phyloP scores from a whole-genome alignment of 176 grass and related monocot genomes.

The Puya raimondii region DNA sequence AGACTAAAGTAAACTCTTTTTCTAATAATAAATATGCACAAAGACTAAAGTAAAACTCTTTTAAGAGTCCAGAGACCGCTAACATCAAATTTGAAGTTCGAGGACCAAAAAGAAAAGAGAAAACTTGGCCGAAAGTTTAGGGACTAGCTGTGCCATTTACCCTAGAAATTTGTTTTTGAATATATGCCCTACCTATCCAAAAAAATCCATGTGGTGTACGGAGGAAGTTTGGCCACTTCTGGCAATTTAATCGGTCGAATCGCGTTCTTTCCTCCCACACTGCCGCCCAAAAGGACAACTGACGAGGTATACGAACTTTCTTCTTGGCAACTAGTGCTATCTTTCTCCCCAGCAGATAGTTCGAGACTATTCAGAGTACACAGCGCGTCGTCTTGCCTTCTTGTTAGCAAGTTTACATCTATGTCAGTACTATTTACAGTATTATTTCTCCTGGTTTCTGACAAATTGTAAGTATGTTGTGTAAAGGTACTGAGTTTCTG shows the following conservation, averaged over 20 bases:
- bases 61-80: no score
- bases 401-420: slow-evolving; percentile 57
- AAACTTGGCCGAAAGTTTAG: no score
- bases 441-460: slow-evolving; percentile 48
- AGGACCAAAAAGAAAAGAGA: no score
- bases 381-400: slow-evolving; percentile 60
- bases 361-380: slow-evolving; percentile 51
- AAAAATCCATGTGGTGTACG: slow-evolving; percentile 86
- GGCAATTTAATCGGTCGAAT: slow-evolving; percentile 57
- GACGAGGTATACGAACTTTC: slow-evolving; percentile 44
- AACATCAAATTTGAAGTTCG: no score
- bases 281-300: slow-evolving; percentile 49
- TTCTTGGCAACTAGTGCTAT: slow-evolving; percentile 49
- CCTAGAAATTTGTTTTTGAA: slow-evolving; percentile 1
- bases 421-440: slow-evolving; percentile 39
- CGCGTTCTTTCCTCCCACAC: slow-evolving; percentile 41
- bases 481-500: slow-evolving; percentile 55
- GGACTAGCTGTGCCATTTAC: no score
- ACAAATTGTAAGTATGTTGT: slow-evolving; percentile 45
- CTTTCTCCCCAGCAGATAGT: slow-evolving; percentile 37
- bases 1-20: no score
- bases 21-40: no score
- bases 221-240: slow-evolving; percentile 46
- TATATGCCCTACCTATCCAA: slow-evolving; percentile 62
- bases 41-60: no score